These are phyloP conservation scores for Glonium stellatum DNA, from an alignment of 495 filamentous ascomycete species.

Conservation along the genomic window DNA sequence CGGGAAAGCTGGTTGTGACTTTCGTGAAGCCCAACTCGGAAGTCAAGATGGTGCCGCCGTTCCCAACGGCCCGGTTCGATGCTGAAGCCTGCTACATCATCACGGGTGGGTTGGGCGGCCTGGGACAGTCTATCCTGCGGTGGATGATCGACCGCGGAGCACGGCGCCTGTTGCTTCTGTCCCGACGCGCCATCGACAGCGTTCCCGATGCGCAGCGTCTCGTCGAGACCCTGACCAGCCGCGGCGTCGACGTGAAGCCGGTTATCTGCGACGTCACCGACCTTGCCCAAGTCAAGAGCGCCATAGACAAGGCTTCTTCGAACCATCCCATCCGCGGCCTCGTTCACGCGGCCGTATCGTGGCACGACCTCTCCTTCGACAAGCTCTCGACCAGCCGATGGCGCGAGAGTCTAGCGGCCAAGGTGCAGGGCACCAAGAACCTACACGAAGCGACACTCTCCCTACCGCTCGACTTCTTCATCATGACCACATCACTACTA, in stretches of 20 bases:
- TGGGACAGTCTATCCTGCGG: slow-evolving; percentile 18
- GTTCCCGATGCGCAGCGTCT: slow-evolving; percentile 1
- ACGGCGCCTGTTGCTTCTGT: slow-evolving; percentile 17
- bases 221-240: not conserved
- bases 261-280: slow-evolving; percentile 8
- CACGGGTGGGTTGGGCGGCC: slow-evolving; percentile 25
- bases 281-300: slow-evolving; percentile 1
- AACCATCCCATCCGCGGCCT: slow-evolving; percentile 26
- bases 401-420: slow-evolving; percentile 9
- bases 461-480: slow-evolving; percentile 25
- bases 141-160: slow-evolving; percentile 30
- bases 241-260: not conserved
- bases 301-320: slow-evolving; percentile 3
- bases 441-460: slow-evolving; percentile 20
- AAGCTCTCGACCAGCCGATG: slow-evolving; percentile 17
- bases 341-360: slow-evolving; percentile 26
- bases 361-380: slow-evolving; percentile 24
- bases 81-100: slow-evolving; percentile 26
- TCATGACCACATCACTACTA: slow-evolving; percentile 14
- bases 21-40: slow-evolving; percentile 18
- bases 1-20: slow-evolving; percentile 28
- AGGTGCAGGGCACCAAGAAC: slow-evolving; percentile 21
- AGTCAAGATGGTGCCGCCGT: slow-evolving; percentile 12
- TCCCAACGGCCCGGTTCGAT: slow-evolving; percentile 17
- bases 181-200: not conserved